Percentiles rank a stretch among this genome's conserved stretches.
phyloP scores from a whole-genome alignment of 2,329 filamentous ascomycete genomes.

The Sodiomyces alkalinus region DNA sequence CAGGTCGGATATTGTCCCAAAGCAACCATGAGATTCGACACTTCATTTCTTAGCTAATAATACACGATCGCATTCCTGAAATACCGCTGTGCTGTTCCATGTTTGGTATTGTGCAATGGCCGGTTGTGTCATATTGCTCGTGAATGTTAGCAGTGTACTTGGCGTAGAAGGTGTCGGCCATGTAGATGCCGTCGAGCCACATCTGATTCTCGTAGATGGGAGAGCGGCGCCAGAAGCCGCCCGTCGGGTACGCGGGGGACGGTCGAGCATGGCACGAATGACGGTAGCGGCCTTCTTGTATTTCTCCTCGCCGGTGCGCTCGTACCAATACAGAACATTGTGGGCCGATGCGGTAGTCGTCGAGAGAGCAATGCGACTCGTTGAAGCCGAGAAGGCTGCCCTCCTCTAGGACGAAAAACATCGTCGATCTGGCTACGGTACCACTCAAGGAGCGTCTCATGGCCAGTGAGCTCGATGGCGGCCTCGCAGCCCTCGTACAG shows the following conservation, averaged over 20 bases:
- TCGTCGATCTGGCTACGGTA: constrained; percentile 29
- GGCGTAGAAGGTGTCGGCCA: constrained; percentile 30
- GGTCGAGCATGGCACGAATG: constrained; percentile 29
- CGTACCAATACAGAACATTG: constrained; percentile 34
- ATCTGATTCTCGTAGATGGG: constrained; percentile 35
- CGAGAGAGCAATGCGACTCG: constrained; percentile 30
- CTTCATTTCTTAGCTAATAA: no score
- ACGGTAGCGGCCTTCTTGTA: constrained; percentile 32
- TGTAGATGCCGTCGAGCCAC: constrained; percentile 42
- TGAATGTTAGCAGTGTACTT: no score
- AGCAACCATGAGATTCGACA: no score
- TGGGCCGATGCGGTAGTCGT: constrained; percentile 38
- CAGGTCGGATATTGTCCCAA: no score
- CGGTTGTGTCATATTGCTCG: no score
- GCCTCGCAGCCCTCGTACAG: constrained; percentile 31
- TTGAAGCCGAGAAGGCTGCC: constrained; percentile 32
- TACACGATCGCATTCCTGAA: no score
- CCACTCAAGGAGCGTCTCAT: constrained; percentile 26
- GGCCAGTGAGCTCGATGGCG: constrained; percentile 26
- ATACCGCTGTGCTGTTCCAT: no score
- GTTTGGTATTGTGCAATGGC: no score
- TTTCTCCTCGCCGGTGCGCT: constrained; percentile 28
- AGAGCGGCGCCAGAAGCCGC: constrained; percentile 37
- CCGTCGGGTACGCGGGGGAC: constrained; percentile 32
- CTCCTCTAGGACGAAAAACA: constrained; percentile 24